phyloP scores from a whole-genome alignment of 1,284 basidiomycete species.

The Microbotryomycetes sp. region DNA sequence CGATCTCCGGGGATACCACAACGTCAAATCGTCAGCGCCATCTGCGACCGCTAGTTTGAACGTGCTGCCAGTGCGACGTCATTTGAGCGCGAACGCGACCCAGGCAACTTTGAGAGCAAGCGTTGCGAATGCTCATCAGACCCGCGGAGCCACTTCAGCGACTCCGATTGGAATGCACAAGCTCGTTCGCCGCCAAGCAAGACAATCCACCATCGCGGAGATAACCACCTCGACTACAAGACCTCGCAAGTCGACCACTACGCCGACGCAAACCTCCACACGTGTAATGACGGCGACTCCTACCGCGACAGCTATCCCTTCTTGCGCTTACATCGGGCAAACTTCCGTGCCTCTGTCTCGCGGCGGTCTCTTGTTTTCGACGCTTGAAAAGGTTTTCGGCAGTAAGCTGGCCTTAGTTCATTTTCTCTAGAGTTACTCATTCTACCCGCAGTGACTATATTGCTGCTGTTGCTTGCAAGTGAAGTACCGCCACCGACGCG shows the following conservation, averaged over 20 bases:
- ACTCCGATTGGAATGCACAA: neutral
- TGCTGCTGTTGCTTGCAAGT: slow-evolving; percentile 25
- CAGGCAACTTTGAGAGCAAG: slow-evolving; percentile 8
- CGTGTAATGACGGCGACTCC: neutral
- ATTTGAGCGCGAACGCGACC: neutral
- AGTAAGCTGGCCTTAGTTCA: neutral
- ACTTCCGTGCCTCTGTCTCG: too few relatives aligned
- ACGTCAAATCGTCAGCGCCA: neutral
- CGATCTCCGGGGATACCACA: slow-evolving; percentile 33
- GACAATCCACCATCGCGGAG: neutral
- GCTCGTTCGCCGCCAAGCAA: neutral
- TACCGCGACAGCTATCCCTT: neutral
- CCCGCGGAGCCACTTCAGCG: neutral
- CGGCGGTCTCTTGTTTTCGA: slow-evolving; percentile 30
- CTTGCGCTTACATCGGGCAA: neutral
- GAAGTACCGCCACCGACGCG: slow-evolving; percentile 17
- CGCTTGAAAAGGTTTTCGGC: slow-evolving; percentile 19
- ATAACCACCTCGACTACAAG: neutral
- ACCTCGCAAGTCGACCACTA: neutral
- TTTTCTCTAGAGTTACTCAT: neutral
- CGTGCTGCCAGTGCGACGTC: neutral
- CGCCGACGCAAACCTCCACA: neutral
- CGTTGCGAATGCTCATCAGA: neutral
- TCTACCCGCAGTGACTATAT: slow-evolving; percentile 9
- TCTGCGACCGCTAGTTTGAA: neutral